Conservation (phyloP, 805 yeast genomes). For the Metschnikowia arizonensis region DNA sequence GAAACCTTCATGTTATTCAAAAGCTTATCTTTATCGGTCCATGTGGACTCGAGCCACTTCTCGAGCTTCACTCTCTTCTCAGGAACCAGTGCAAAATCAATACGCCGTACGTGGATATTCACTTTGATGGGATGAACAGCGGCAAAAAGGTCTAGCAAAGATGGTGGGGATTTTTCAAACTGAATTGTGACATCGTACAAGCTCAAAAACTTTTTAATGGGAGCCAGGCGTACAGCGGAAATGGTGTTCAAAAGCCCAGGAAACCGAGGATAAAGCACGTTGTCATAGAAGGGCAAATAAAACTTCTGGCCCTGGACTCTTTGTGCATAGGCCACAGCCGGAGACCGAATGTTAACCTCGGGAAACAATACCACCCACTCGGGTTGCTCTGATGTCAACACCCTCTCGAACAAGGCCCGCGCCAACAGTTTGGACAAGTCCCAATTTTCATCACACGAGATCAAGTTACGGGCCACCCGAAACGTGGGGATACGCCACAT, state of each 20-base stretch:
- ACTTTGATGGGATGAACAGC: slow-evolving; percentile 30
- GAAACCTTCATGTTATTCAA: slow-evolving; percentile 12
- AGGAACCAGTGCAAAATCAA: slow-evolving; percentile 47
- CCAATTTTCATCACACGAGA: slow-evolving; percentile 70
- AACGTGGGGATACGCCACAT: slow-evolving; percentile 60
- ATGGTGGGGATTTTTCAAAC: slow-evolving; percentile 33
- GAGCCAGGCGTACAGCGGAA: slow-evolving; percentile 32
- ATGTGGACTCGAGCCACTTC: slow-evolving; percentile 69
- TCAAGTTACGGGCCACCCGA: slow-evolving; percentile 42
- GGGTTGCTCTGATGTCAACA: slow-evolving; percentile 34
- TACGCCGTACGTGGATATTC: slow-evolving; percentile 46
- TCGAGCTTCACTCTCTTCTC: slow-evolving; percentile 53
- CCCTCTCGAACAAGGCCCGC: slow-evolving; percentile 31
- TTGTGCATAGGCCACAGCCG: slow-evolving; percentile 47
- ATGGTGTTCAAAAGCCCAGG: slow-evolving; percentile 51
- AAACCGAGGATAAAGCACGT: slow-evolving; percentile 76
- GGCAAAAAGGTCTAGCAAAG: slow-evolving; percentile 30
- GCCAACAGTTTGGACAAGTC: slow-evolving; percentile 41
- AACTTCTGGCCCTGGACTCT: slow-evolving; percentile 50
- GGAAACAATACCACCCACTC: slow-evolving; percentile 78
- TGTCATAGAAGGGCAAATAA: slow-evolving; percentile 55
- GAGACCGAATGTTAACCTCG: slow-evolving; percentile 70
- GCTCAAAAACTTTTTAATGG: slow-evolving; percentile 35
- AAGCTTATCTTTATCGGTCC: slow-evolving; percentile 64
- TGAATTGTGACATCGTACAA: slow-evolving; percentile 55